phyloP scores from a whole-genome alignment of 164 flowering plant species.

The Brasenia schreberi region DNA sequence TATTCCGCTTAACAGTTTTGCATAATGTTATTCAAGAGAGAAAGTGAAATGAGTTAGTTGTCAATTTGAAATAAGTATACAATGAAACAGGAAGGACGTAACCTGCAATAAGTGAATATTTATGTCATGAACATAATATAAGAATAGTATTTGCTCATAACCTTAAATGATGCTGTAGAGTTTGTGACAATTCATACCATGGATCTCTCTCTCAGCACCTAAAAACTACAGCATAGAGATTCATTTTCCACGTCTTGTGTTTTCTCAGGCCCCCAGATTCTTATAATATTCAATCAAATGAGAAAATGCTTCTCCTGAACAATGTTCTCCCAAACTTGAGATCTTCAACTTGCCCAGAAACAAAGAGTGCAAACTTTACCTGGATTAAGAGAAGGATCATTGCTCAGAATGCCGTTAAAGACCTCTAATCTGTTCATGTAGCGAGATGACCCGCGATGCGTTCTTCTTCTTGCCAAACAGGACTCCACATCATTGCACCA shows the following conservation, averaged over 20 bases:
- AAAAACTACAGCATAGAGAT: too few relatives aligned
- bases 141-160: too few relatives aligned
- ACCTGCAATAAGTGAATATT: too few relatives aligned
- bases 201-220: too few relatives aligned
- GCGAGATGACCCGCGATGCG: constrained; percentile 63
- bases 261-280: neutral
- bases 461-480: constrained; percentile 56
- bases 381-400: constrained; percentile 65
- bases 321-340: neutral
- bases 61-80: too few relatives aligned
- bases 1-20: too few relatives aligned
- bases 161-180: too few relatives aligned
- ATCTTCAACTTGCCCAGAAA: neutral
- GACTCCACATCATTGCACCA: constrained; percentile 82
- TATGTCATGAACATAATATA: too few relatives aligned
- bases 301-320: neutral
- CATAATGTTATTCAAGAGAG: too few relatives aligned
- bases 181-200: too few relatives aligned
- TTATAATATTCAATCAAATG: neutral
- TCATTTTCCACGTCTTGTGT: neutral
- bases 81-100: too few relatives aligned
- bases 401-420: constrained; percentile 82
- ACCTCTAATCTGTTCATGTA: constrained; percentile 50
- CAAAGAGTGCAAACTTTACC: constrained; percentile 37
- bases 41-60: too few relatives aligned